These are phyloP conservation scores for Coemansia sp. DNA, from an alignment of 192 early-diverging fungal species.

Conservation along the genomic window DNA sequence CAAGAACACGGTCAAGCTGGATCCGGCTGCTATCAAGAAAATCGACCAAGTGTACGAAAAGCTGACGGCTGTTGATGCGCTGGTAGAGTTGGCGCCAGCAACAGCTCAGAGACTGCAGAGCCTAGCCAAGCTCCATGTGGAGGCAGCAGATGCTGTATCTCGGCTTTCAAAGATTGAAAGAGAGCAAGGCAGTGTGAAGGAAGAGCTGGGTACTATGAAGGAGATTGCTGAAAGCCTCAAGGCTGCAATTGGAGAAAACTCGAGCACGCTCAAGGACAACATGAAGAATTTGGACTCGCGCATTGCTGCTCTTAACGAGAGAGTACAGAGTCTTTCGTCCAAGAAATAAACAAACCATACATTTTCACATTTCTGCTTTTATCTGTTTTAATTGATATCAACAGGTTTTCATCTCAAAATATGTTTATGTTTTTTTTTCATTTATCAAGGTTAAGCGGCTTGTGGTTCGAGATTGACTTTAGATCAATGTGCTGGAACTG, in stretches of 20 bases:
- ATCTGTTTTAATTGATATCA: not conserved
- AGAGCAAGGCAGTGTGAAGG: conserved; percentile 69
- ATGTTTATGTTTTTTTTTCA: not conserved
- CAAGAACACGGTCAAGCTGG: conserved; percentile 9
- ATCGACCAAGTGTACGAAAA: conserved; percentile 50
- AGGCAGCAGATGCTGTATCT: conserved; percentile 77
- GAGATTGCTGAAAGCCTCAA: conserved; percentile 61
- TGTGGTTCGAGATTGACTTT: conserved; percentile 25
- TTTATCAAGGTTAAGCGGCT: conserved; percentile 17
- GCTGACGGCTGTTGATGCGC: conserved; percentile 69
- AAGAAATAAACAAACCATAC: not conserved
- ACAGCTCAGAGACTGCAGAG: conserved; percentile 77
- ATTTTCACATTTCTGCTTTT: not conserved
- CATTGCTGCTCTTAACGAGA: conserved; percentile 64
- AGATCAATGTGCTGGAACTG: conserved; percentile 43
- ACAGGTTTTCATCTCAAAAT: no score
- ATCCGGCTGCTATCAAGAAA: conserved; percentile 19
- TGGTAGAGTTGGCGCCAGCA: conserved; percentile 77
- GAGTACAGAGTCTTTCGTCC: conserved; percentile 29
- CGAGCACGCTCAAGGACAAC: conserved; percentile 63
- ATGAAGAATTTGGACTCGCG: conserved; percentile 66
- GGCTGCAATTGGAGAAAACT: conserved; percentile 62
- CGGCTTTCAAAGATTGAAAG: conserved; percentile 69
- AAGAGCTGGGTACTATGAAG: conserved; percentile 66
- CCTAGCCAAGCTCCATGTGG: conserved; percentile 76